Conservation (phyloP, 495 filamentous ascomycete genomes). For the Halenospora varia region DNA sequence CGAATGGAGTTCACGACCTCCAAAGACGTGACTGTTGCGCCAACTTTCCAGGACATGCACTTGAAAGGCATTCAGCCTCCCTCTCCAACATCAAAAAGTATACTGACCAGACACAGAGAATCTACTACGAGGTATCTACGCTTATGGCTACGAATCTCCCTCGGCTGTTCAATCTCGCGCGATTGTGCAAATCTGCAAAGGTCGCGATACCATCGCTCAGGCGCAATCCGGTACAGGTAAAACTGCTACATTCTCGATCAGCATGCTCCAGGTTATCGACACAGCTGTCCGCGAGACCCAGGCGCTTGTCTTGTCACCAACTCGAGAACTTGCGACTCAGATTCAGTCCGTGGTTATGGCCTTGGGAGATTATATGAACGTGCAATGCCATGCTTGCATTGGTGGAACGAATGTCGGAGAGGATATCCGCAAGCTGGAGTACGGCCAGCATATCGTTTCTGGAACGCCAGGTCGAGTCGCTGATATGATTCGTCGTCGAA, state of each 20-base stretch:
- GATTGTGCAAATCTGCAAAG: conserved; percentile 98
- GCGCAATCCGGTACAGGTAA: conserved; percentile 99
- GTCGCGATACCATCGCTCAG: conserved; percentile 96
- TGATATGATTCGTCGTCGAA: conserved; percentile 97
- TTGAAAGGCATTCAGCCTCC: conserved; percentile 57
- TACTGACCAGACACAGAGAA: conserved; percentile 53
- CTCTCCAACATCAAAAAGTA: not conserved
- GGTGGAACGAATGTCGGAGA: conserved; percentile 96
- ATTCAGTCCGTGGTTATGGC: conserved; percentile 98
- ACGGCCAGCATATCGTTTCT: conserved; percentile 94
- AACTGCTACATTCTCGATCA: conserved; percentile 98
- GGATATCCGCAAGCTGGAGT: conserved; percentile 94
- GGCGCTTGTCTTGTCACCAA: conserved; percentile 95
- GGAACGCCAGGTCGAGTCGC: conserved; percentile 94
- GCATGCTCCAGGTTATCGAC: conserved; percentile 91
- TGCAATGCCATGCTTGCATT: conserved; percentile 98
- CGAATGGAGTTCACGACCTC: conserved; percentile 97
- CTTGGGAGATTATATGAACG: conserved; percentile 98
- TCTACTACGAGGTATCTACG: conserved; percentile 94
- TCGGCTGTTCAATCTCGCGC: conserved; percentile 96
- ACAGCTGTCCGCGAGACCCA: conserved; percentile 81
- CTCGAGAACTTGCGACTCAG: conserved; percentile 94
- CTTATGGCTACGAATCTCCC: conserved; percentile 96
- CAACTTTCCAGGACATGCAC: conserved; percentile 46
- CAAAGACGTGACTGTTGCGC: conserved; percentile 84